Evolutionary conservation across 2,329 filamentous ascomycete species (phyloP).

Genomic region (Trichoderma polysporum): DNA sequence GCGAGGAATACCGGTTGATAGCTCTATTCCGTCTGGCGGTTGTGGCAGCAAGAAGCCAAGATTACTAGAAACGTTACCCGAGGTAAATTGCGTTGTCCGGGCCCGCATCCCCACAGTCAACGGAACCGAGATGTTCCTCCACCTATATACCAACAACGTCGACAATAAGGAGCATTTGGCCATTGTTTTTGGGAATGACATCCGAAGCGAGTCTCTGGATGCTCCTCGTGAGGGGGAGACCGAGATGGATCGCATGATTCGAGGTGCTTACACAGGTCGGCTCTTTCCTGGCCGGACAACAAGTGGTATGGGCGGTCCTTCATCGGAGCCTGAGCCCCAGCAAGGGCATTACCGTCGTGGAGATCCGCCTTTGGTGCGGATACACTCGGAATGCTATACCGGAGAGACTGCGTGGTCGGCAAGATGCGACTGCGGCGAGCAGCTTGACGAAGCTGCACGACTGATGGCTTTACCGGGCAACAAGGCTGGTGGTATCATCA

Average conservation of each 20-base stretch:
- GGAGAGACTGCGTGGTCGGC: slow-evolving; percentile 98
- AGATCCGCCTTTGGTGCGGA: slow-evolving; percentile 72
- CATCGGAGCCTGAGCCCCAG: slow-evolving; percentile 29
- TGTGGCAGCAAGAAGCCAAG: slow-evolving; percentile 66
- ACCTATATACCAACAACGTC: slow-evolving; percentile 88
- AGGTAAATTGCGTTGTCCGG: slow-evolving; percentile 90
- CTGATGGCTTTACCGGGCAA: slow-evolving; percentile 76
- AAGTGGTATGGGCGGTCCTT: slow-evolving; percentile 54
- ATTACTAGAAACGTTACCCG: slow-evolving; percentile 71
- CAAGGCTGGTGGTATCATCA: slow-evolving; percentile 77
- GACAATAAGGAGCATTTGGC: slow-evolving; percentile 96
- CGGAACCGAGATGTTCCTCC: slow-evolving; percentile 94
- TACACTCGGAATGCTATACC: slow-evolving; percentile 98
- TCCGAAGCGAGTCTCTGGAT: slow-evolving; percentile 72
- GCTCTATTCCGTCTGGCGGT: slow-evolving; percentile 55
- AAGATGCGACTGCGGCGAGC: slow-evolving; percentile 95
- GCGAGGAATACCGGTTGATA: slow-evolving; percentile 60
- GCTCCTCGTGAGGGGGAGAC: slow-evolving; percentile 73
- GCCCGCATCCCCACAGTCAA: slow-evolving; percentile 91
- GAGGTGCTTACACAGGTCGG: slow-evolving; percentile 87
- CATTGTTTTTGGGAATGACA: slow-evolving; percentile 89
- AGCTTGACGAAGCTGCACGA: slow-evolving; percentile 91
- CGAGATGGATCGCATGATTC: slow-evolving; percentile 87
- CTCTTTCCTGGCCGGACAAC: slow-evolving; percentile 81
- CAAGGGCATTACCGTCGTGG: slow-evolving; percentile 10